Evolutionary conservation across 768 basidiomycete genomes (phyloP).

Genomic region (Lanmaoa rubissima): DNA sequence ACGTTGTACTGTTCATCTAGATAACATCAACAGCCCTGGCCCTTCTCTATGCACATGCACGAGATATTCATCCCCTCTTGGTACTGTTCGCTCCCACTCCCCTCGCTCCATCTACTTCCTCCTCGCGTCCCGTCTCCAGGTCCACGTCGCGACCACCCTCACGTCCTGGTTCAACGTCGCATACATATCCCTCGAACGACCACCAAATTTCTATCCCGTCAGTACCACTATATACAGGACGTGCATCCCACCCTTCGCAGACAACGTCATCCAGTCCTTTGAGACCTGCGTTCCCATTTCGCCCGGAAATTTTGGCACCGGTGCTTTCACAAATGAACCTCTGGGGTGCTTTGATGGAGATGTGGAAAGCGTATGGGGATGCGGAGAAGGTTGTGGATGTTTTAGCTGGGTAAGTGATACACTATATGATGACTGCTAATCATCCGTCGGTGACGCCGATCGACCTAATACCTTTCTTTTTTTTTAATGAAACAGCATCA

Average conservation of each 20-base stretch:
- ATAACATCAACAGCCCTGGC: conserved; percentile 31
- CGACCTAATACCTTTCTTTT: neutral
- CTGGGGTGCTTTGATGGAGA: conserved; percentile 27
- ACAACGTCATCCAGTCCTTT: too few species aligned
- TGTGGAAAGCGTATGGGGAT: conserved; percentile 26
- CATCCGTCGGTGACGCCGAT: neutral
- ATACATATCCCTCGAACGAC: conserved; percentile 5
- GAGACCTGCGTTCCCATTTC: conserved; percentile 15
- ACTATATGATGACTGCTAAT: neutral
- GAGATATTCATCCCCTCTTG: conserved; percentile 23
- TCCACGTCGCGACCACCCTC: conserved; percentile 25
- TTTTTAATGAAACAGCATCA: conserved; percentile 13
- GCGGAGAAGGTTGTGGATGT: conserved; percentile 22
- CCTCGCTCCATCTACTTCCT: neutral
- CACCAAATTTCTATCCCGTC: conserved; percentile 7
- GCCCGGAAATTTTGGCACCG: conserved; percentile 17
- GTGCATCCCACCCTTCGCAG: neutral
- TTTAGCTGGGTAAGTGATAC: conserved; percentile 24
- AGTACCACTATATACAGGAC: conserved; percentile 7
- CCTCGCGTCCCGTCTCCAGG: conserved; percentile 21
- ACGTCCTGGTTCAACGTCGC: conserved; percentile 18
- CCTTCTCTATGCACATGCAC: conserved; percentile 26
- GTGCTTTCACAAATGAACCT: conserved; percentile 17
- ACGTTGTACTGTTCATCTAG: conserved; percentile 12
- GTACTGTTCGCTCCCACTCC: conserved; percentile 16